Conservation (phyloP, 768 basidiomycete species). For the Melanogaster broomeanus region DNA sequence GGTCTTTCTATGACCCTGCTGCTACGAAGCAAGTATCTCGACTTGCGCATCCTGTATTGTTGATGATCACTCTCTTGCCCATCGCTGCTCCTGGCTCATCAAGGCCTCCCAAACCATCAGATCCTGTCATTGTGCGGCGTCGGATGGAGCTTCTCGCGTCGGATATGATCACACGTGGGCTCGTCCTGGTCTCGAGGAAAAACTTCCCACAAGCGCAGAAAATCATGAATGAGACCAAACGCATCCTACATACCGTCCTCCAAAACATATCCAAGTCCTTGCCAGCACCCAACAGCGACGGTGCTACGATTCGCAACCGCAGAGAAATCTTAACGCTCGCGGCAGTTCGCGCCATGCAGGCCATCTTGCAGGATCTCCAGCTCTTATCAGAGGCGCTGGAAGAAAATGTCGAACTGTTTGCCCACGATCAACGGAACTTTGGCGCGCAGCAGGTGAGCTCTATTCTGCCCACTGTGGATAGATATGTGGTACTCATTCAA, state of each 20-base stretch:
- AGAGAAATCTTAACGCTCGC: conserved; percentile 74
- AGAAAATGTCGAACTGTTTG: conserved; percentile 90
- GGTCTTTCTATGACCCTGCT: conserved; percentile 91
- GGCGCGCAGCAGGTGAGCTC: conserved; percentile 89
- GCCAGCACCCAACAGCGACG: conserved; percentile 51
- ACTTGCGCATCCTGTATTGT: conserved; percentile 89
- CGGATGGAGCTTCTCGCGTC: conserved; percentile 96
- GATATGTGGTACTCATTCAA: conserved; percentile 4
- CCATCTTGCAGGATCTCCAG: conserved; percentile 87
- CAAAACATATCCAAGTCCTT: conserved; percentile 79
- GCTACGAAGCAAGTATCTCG: conserved; percentile 83
- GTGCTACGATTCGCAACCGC: conserved; percentile 62
- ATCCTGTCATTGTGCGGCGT: conserved; percentile 88
- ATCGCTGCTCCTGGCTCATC: conserved; percentile 34
- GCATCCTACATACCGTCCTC: conserved; percentile 89
- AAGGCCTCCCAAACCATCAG: conserved; percentile 51
- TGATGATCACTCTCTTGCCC: conserved; percentile 90
- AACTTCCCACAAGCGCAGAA: conserved; percentile 91
- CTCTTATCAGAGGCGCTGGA: conserved; percentile 83
- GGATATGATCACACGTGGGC: conserved; percentile 95
- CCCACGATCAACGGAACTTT: conserved; percentile 91
- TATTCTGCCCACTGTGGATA: neutral
- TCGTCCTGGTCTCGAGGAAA: conserved; percentile 89
- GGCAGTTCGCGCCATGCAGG: conserved; percentile 80
- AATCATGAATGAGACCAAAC: conserved; percentile 87